Percentiles rank a stretch among this genome's conserved stretches.
These are phyloP conservation scores for Talaromyces albobiverticillius DNA, from an alignment of 2,329 filamentous ascomycete genomes.

Conservation along the genomic window DNA sequence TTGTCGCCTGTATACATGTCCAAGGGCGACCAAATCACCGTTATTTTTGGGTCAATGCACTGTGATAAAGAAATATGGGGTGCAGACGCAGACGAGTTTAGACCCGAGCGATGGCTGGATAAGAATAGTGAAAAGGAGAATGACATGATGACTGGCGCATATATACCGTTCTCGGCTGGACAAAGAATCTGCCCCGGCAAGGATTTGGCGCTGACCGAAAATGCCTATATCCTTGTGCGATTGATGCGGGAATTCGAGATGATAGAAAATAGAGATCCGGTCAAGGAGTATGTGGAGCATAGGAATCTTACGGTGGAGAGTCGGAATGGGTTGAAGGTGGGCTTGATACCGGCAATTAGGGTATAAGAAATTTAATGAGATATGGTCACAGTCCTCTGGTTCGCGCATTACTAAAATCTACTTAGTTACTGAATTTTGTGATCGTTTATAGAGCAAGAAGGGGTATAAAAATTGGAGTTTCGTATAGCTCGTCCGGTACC, in stretches of 20 bases:
- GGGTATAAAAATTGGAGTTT: too few species aligned
- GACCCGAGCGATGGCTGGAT: slow-evolving; percentile 1
- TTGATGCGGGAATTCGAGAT: slow-evolving; percentile 7
- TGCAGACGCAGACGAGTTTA: slow-evolving; percentile 16
- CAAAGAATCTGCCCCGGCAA: background rate
- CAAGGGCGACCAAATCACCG: slow-evolving; percentile 20
- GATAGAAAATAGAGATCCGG: slow-evolving; percentile 6
- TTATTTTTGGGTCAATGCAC: slow-evolving; percentile 44
- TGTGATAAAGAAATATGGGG: slow-evolving; percentile 26
- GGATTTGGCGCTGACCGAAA: slow-evolving; percentile 4
- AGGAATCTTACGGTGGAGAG: slow-evolving; percentile 5
- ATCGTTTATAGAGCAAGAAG: too few species aligned
- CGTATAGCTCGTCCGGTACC: too few species aligned
- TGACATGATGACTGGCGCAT: background rate
- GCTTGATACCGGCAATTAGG: background rate
- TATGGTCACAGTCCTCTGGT: too few species aligned
- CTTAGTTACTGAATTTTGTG: too few species aligned
- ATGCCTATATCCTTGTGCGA: slow-evolving; percentile 8
- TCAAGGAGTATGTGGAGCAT: background rate
- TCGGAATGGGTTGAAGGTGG: slow-evolving; percentile 3
- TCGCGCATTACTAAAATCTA: too few species aligned
- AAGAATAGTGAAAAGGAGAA: background rate
- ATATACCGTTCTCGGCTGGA: slow-evolving; percentile 7
- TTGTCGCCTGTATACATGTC: slow-evolving; percentile 29
- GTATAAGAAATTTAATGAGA: too few species aligned